Evolutionary conservation across 2,329 filamentous ascomycete species (phyloP).

Genomic region (Chaetomiaceae sp.): DNA sequence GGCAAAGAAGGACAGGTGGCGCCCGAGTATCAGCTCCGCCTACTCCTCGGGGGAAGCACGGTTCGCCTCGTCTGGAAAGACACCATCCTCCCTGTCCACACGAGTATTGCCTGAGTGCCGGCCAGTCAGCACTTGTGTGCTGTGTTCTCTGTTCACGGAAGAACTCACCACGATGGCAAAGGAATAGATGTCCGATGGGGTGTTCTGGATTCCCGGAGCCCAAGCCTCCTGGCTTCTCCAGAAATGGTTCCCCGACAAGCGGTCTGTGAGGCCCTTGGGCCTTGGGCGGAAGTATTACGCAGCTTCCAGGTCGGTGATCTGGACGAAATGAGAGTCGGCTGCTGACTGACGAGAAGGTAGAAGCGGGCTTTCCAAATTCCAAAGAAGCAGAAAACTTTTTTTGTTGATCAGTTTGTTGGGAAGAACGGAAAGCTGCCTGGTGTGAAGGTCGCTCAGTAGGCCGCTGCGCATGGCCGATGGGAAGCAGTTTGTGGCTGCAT

Average conservation of each 20-base stretch:
- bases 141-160: no score
- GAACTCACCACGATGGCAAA: constrained; percentile 8
- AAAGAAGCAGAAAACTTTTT: no score
- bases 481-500: no score
- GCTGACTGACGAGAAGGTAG: no score
- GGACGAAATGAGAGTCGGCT: no score
- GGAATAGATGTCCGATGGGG: constrained; percentile 12
- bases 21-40: constrained; percentile 9
- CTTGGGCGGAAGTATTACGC: constrained; percentile 3
- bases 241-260: constrained; percentile 8
- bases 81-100: constrained; percentile 5
- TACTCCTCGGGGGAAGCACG: constrained; percentile 6
- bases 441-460: no score
- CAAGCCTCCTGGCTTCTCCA: constrained; percentile 14
- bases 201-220: constrained; percentile 7
- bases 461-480: no score
- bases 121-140: not conserved
- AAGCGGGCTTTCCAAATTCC: no score
- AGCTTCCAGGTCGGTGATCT: constrained; percentile 10
- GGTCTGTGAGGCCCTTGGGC: constrained; percentile 5
- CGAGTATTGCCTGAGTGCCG: constrained; percentile 4
- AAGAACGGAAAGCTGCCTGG: no score
- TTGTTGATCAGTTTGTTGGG: no score
- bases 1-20: constrained; percentile 6
- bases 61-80: constrained; percentile 11